A percentile compares a stretch with the other conserved stretches of the same genome.
These are phyloP conservation scores for Domatiomyces globalis DNA, from an alignment of 2,329 filamentous ascomycete genomes.

Conservation along the genomic window DNA sequence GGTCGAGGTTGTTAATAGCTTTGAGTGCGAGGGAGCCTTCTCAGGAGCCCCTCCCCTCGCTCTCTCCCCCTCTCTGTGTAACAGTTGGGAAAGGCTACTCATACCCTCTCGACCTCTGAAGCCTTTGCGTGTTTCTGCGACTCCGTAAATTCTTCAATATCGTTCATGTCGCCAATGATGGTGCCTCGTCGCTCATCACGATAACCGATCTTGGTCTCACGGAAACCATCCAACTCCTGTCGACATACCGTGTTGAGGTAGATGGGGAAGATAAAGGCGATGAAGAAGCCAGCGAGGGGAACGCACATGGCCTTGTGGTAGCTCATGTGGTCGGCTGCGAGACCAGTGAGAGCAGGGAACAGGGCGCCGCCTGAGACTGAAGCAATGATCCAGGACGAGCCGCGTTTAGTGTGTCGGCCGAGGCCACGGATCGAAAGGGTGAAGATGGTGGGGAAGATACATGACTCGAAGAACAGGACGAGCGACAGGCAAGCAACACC, in stretches of 20 bases:
- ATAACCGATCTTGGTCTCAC: conserved; percentile 25
- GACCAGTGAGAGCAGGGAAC: conserved; percentile 48
- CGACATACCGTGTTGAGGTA: conserved; percentile 23
- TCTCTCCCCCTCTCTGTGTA: too few species aligned
- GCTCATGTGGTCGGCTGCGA: conserved; percentile 14
- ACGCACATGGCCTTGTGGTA: conserved; percentile 23
- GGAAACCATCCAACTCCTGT: conserved; percentile 24
- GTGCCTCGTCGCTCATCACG: conserved; percentile 18
- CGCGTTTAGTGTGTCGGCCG: conserved; percentile 63
- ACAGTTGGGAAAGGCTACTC: neutral
- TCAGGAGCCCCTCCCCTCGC: too few species aligned
- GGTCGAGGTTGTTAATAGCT: too few species aligned
- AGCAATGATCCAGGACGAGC: conserved; percentile 57
- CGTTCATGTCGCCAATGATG: conserved; percentile 19
- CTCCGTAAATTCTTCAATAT: conserved; percentile 15
- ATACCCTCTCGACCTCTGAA: conserved; percentile 17
- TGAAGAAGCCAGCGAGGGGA: conserved; percentile 22
- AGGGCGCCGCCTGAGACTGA: conserved; percentile 54
- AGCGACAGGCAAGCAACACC: conserved; percentile 48
- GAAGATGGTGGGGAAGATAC: conserved; percentile 71
- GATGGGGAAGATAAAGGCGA: conserved; percentile 24
- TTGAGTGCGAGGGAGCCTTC: too few species aligned
- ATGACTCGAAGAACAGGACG: conserved; percentile 68
- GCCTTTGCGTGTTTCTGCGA: conserved; percentile 12
- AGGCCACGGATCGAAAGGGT: conserved; percentile 63